Evolutionary conservation across 257 asterid genomes (phyloP).

Genomic region (Solanum dulcamara): DNA sequence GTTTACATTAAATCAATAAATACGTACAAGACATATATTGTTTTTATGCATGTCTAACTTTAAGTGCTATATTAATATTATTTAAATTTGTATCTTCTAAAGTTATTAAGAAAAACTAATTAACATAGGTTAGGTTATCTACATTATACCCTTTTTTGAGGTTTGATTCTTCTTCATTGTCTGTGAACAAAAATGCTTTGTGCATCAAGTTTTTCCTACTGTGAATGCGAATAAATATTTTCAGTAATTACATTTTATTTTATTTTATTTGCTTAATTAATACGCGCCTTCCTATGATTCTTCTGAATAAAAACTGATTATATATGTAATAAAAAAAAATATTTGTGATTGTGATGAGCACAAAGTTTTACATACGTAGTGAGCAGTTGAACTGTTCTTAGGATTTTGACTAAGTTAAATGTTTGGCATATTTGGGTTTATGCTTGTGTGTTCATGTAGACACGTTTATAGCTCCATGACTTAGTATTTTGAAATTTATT

Average conservation of each 20-base stretch:
- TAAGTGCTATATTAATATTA: no score
- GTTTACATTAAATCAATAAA: not conserved
- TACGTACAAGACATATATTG: not conserved
- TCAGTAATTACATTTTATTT: not conserved
- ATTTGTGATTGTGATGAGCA: not conserved
- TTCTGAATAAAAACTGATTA: not conserved
- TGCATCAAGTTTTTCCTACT: not conserved
- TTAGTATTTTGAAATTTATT: not conserved
- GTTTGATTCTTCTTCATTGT: no score
- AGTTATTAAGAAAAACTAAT: not conserved
- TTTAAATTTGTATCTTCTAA: not conserved
- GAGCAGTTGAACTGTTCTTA: not conserved
- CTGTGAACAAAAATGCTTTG: no score
- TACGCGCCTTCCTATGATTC: not conserved
- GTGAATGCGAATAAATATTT: not conserved
- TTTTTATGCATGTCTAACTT: no score
- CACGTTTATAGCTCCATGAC: not conserved
- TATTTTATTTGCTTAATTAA: not conserved
- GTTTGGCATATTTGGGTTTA: not conserved
- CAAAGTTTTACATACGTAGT: not conserved
- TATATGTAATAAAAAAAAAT: not conserved
- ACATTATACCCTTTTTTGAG: no score
- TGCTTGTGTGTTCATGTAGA: not conserved
- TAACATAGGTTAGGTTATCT: no score
- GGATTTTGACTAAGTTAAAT: not conserved